Base-by-base conservation (phyloP, 2,329 filamentous ascomycete genomes). In the Aspergillus fructus region DNA sequence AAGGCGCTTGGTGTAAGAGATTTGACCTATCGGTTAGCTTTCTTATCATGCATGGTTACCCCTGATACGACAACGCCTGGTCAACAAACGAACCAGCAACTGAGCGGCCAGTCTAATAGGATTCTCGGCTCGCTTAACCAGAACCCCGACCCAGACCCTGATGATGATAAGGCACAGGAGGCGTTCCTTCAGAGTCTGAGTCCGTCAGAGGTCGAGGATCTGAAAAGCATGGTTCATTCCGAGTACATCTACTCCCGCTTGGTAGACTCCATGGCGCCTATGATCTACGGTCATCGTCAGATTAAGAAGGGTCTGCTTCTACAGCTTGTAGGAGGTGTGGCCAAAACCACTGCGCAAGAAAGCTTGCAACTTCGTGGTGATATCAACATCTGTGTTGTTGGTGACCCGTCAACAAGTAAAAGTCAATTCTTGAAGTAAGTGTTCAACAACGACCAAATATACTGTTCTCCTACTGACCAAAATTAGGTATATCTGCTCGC, bases 381-480 rank as follows among this genome's bases (percentile, higher is more conserved):
- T 71, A 93, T 99, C 80, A 99, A 99, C 78, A 96, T 99, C 61
- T 99, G 94, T 76, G 91, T 99, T 65, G 94, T 99, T 58, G 94
- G 94, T 59, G 94, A 99, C 71, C 94, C 94, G 1, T 96, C 91
- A 11, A 99, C 94, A 2, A 96, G 91, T 64, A 99, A 99, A 75
- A 97, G 93, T 33, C 94, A 99, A 68, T 99, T 99, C 75, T 80
- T 99, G 67, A 97, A 97, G 79, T 80, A 69, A 68, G 81, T 9
- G 5, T 1, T 15, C 6, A 0, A 21, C 21, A 4, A 3, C 12
- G 11, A 33, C 9, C 21, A n/a, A 17, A 15, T 17, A 8, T 11
- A 17, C 2, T 21, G 0, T n/a, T 17, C n/a, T 12, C 13, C 34
- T 33, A 42, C 47, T 59, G 12, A 56, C 45, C n/a, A n/a, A n/a